A percentile compares a stretch with the other conserved stretches of the same genome.
These are phyloP conservation scores for Capsicum rhomboideum DNA, from an alignment of 257 asterid genomes.

Conservation along the genomic window DNA sequence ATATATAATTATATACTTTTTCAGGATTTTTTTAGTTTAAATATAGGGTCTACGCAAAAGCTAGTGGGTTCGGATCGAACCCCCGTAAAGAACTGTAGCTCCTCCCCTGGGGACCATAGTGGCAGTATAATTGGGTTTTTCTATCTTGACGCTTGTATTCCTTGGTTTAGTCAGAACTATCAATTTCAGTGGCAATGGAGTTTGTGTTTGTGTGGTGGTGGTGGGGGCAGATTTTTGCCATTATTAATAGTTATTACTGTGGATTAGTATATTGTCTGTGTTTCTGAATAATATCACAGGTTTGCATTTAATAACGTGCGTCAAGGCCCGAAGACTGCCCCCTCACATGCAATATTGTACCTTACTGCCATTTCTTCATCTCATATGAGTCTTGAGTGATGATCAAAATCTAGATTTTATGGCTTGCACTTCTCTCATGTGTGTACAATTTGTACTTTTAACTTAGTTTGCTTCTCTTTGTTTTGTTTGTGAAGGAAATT, in stretches of 20 bases:
- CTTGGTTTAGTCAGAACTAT: constrained; percentile 17
- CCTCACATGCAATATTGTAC: constrained; percentile 31
- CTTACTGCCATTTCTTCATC: neutral
- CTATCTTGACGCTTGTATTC: neutral
- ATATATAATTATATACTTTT: no score
- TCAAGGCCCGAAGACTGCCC: neutral
- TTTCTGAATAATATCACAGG: neutral
- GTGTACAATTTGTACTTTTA: neutral
- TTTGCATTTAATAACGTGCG: neutral
- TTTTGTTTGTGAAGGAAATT: no score
- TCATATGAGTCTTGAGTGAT: neutral
- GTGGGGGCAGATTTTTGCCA: neutral
- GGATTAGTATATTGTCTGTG: neutral
- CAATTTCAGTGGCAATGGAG: constrained; percentile 16
- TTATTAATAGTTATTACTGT: neutral
- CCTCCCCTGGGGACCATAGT: neutral
- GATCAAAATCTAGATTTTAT: constrained; percentile 8
- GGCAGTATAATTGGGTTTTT: neutral
- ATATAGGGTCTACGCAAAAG: no score
- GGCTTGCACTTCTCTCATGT: constrained; percentile 4
- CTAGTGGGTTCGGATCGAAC: no score
- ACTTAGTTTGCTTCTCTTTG: no score
- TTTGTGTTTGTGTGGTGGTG: neutral
- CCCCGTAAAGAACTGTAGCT: no score
- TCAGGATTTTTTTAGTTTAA: no score